A percentile compares a stretch with the other conserved stretches of the same genome.
phyloP scores from a whole-genome alignment of 2,329 filamentous ascomycete genomes.

The Gnomoniopsis sp. region DNA sequence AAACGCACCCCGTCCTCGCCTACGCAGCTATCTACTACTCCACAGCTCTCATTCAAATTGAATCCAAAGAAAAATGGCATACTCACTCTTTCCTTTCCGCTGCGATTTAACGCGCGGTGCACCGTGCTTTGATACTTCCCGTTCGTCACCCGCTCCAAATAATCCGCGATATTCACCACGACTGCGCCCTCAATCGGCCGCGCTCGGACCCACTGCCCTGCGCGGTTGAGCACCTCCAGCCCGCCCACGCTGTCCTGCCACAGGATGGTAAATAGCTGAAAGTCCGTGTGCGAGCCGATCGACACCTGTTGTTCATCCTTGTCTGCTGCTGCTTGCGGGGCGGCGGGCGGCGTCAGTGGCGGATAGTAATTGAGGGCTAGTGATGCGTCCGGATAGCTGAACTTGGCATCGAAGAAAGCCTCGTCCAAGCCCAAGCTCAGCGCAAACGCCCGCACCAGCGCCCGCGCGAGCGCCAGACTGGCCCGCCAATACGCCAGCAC shows the following conservation, averaged over 20 bases:
- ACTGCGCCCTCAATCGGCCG: slow-evolving; percentile 38
- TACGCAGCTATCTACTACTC: slow-evolving; percentile 35
- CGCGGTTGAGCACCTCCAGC: slow-evolving; percentile 38
- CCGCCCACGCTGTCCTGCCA: slow-evolving; percentile 40
- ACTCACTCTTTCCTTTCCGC: slow-evolving; percentile 36
- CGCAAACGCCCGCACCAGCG: slow-evolving; percentile 50
- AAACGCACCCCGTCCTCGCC: slow-evolving; percentile 29
- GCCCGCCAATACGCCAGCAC: slow-evolving; percentile 44
- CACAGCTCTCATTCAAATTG: slow-evolving; percentile 37
- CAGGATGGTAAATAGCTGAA: slow-evolving; percentile 48
- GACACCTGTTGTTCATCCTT: slow-evolving; percentile 30
- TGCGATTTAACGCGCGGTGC: slow-evolving; percentile 43
- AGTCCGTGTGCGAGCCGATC: slow-evolving; percentile 51
- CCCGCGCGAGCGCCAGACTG: slow-evolving; percentile 48
- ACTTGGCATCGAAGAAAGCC: slow-evolving; percentile 51
- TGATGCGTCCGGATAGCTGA: slow-evolving; percentile 46
- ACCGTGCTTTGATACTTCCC: slow-evolving; percentile 45
- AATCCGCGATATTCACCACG: slow-evolving; percentile 52
- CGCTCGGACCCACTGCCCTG: slow-evolving; percentile 39
- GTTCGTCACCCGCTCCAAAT: slow-evolving; percentile 49
- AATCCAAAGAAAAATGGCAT: slow-evolving; percentile 47
- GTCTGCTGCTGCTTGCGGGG: slow-evolving; percentile 22
- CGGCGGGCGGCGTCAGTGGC: slow-evolving; percentile 15
- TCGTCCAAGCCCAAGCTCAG: slow-evolving; percentile 52
- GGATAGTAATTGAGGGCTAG: slow-evolving; percentile 41